Evolutionary conservation across 1,284 basidiomycete species (phyloP).

Genomic region (Ganoderma leucocontextum): DNA sequence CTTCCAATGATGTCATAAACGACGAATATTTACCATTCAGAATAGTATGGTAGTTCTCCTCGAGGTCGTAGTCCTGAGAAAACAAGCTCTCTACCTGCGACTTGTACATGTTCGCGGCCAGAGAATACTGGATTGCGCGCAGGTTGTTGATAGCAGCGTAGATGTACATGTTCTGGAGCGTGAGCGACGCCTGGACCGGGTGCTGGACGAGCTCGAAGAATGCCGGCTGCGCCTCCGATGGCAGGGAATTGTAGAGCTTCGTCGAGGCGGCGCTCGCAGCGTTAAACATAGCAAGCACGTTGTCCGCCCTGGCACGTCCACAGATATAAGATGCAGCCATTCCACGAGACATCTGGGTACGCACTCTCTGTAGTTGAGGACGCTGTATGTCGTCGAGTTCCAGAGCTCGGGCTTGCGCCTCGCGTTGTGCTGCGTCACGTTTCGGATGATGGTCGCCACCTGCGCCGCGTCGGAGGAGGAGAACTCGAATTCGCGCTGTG

Average conservation of each 20-base stretch:
- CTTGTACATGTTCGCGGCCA: slow-evolving; percentile 66
- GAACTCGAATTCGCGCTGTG: slow-evolving; percentile 70
- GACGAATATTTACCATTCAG: slow-evolving; percentile 55
- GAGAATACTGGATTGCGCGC: slow-evolving; percentile 67
- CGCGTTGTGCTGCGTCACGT: slow-evolving; percentile 69
- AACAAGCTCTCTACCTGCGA: slow-evolving; percentile 64
- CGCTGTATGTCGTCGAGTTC: slow-evolving; percentile 67
- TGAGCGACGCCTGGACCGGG: slow-evolving; percentile 65
- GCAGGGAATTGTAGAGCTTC: slow-evolving; percentile 59
- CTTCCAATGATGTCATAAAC: neutral
- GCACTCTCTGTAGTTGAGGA: slow-evolving; percentile 74
- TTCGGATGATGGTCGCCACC: slow-evolving; percentile 61
- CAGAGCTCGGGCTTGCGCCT: slow-evolving; percentile 74
- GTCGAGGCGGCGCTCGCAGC: slow-evolving; percentile 58
- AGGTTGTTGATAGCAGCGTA: slow-evolving; percentile 68
- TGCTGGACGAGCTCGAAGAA: slow-evolving; percentile 77
- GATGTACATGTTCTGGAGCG: slow-evolving; percentile 64
- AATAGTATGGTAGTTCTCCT: slow-evolving; percentile 65
- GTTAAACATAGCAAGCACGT: slow-evolving; percentile 58
- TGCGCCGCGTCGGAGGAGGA: slow-evolving; percentile 45
- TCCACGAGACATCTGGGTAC: slow-evolving; percentile 36
- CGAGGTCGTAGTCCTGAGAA: slow-evolving; percentile 66
- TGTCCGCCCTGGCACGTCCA: slow-evolving; percentile 58
- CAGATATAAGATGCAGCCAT: neutral
- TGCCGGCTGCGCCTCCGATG: slow-evolving; percentile 55